Evolutionary conservation across 805 yeast species (phyloP), one percentile per base, ranked within the genome.

Genomic region (Zygosaccharomyces bisporus): DNA sequence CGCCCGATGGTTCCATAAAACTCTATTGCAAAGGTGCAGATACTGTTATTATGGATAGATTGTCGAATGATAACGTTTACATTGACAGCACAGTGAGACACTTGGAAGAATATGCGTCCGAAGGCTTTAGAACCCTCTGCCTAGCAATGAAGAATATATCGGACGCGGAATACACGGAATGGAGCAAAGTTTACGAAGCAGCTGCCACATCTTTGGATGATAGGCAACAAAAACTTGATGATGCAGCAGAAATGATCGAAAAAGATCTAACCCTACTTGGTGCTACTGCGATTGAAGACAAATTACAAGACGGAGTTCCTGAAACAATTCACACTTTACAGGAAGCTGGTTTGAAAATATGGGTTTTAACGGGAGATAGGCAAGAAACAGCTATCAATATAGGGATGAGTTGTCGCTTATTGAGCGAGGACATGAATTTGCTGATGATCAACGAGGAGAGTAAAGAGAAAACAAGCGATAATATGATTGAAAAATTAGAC

Each of bases 321-420:
- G 99, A 93, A 53, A 89, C 99, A 1, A 95, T 93, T 49, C 93
- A 87, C 53, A 86, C 95, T 4, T 74, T 93, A 44, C 99, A 95
- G 63, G 88, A 85, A 45, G 99, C 99, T 0, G 98, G 98, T 12
- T 90, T 95, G 52, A 91, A 89, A 63, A 79, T 93, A 13, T 93
- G 99, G 99, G 97, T 93, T 18, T 72, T 93, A 40, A 93, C 99
- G 2, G 99, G 99, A 56, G 99, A 93, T 62, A 78, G 96, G 64
- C 99, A 95, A 64, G 99, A 93, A 64, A 93, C 99, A 10, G 99
- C 99, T 0, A 86, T 93, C 53, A 93, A 93, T 63, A 93, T 93
- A 60, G 99, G 99, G 49, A 89, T 93, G 97, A 87, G 96, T 57
- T 95, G 99, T 72, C 88, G 86, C 60, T 72, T 93, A 36, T 68